Evolutionary conservation across 1,139 yeast genomes (phyloP).

Genomic region (Candida glucosophila): DNA sequence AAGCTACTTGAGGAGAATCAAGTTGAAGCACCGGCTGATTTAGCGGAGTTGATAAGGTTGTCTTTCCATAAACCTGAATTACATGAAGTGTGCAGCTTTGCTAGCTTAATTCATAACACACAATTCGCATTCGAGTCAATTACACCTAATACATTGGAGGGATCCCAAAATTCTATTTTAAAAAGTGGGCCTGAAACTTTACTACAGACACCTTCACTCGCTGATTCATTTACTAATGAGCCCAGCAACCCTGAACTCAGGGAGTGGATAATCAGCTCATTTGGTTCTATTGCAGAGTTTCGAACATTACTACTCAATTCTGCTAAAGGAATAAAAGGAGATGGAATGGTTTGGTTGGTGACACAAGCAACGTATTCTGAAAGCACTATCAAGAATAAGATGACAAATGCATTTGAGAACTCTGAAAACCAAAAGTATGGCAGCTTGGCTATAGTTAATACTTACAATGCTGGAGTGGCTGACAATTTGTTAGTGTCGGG

Average conservation of each 20-base stretch:
- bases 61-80: constrained; percentile 43
- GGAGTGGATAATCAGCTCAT: constrained; percentile 43
- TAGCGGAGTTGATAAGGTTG: constrained; percentile 28
- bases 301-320: constrained; percentile 55
- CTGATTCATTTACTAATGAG: constrained; percentile 17
- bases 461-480: constrained; percentile 70
- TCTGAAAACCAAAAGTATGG: constrained; percentile 26
- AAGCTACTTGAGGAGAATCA: constrained; percentile 22
- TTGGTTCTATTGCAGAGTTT: constrained; percentile 65
- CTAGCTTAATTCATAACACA: constrained; percentile 52
- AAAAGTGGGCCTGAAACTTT: constrained; percentile 23
- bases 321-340: constrained; percentile 59
- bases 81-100: constrained; percentile 42
- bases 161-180: constrained; percentile 6
- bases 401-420: constrained; percentile 9
- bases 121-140: constrained; percentile 52
- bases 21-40: constrained; percentile 17
- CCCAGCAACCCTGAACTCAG: constrained; percentile 31
- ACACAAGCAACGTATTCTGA: constrained; percentile 42
- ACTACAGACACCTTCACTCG: constrained; percentile 33
- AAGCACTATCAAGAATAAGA: constrained; percentile 13
- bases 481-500: constrained; percentile 46
- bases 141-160: constrained; percentile 19
- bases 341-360: constrained; percentile 70
- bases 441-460: constrained; percentile 55